A percentile compares a stretch with the other conserved stretches of the same genome.
Evolutionary conservation across 164 flowering plant genomes (phyloP).

Genomic region (Chimonanthus salicifolius): DNA sequence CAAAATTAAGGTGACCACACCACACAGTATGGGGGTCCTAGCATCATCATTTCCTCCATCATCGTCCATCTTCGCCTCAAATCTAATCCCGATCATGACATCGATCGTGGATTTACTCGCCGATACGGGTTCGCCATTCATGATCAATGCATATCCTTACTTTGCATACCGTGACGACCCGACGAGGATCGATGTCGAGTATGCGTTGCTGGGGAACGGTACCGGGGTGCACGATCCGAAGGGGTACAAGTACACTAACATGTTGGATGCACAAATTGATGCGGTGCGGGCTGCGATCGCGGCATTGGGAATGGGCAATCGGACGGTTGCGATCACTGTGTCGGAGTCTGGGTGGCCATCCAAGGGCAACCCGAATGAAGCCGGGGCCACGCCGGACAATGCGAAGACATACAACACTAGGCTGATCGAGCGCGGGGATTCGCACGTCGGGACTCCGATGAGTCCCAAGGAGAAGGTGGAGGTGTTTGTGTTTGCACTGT

Average conservation of each 20-base stretch:
- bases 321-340: slow-evolving; percentile 29
- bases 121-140: slow-evolving; percentile 51
- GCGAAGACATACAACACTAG: slow-evolving; percentile 50
- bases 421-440: slow-evolving; percentile 38
- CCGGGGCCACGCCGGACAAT: slow-evolving; percentile 46
- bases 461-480: slow-evolving; percentile 38
- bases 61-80: slow-evolving; percentile 34
- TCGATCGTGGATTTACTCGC: slow-evolving; percentile 37
- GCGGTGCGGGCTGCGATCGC: slow-evolving; percentile 48
- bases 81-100: slow-evolving; percentile 29
- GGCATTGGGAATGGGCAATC: slow-evolving; percentile 36
- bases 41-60: slow-evolving; percentile 65
- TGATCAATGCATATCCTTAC: slow-evolving; percentile 70
- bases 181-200: slow-evolving; percentile 28
- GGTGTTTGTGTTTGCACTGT: slow-evolving; percentile 54
- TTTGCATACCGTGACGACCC: slow-evolving; percentile 61
- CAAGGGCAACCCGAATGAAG: slow-evolving; percentile 37
- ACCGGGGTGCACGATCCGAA: slow-evolving; percentile 39
- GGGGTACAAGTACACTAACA: slow-evolving; percentile 44
- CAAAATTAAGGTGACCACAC: slow-evolving; percentile 54
- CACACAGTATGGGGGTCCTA: slow-evolving; percentile 58
- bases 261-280: slow-evolving; percentile 71
- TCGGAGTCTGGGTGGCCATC: slow-evolving; percentile 88
- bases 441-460: slow-evolving; percentile 54
- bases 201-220: slow-evolving; percentile 42